Evolutionary conservation across 768 basidiomycete species (phyloP), one percentile per base, ranked within the genome.

Genomic region (Pleurotus citrinopileatus): DNA sequence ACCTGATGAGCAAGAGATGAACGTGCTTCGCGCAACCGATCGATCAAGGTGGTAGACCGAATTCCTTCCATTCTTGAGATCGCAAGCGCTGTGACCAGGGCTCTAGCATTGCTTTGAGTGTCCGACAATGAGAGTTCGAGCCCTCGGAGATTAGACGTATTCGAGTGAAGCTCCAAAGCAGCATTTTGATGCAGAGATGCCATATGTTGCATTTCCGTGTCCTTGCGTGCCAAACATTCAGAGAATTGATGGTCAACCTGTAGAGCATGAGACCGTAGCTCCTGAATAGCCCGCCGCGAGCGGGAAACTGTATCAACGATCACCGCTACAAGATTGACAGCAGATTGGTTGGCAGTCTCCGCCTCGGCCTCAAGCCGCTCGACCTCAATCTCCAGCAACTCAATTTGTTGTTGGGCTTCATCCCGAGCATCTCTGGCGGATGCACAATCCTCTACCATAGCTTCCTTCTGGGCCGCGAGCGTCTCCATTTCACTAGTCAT

Each of bases 401-500:
- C 91, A 23, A 79, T 65, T 55, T 70, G 72, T 52, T 64, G 61
- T 38, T 84, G 64, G 3, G 89, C 86, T 22, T 76, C 76, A 65
- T 93, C 86, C 29, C 91, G 76, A 19, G 85, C 80, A 52, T 86
- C 86, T 51, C 91, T 75, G 2, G 88, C 89, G 52, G 86, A 83
- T 3, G 85, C 84, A 61, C 91, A 92, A 63, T 93, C 91, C 57
- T 91, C 89, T 0, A 92, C 81, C 87, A 93, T 89, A 1, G 87
- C 84, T 53, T 82, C 82, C 65, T 86, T 89, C 72, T 91, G 80
- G 3, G 81, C 77, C 19, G 70, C 73, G 55, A 84, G 71, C 56
- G 79, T 78, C 61, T 89, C 89, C 54, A 90, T 65, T 60, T 93
- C 91, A 15, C 64, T 66, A 2, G 78, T 84, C 80, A 89, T 79